Evolutionary conservation across 2,329 filamentous ascomycete genomes (phyloP).

Genomic region (Alternaria brassicae): DNA sequence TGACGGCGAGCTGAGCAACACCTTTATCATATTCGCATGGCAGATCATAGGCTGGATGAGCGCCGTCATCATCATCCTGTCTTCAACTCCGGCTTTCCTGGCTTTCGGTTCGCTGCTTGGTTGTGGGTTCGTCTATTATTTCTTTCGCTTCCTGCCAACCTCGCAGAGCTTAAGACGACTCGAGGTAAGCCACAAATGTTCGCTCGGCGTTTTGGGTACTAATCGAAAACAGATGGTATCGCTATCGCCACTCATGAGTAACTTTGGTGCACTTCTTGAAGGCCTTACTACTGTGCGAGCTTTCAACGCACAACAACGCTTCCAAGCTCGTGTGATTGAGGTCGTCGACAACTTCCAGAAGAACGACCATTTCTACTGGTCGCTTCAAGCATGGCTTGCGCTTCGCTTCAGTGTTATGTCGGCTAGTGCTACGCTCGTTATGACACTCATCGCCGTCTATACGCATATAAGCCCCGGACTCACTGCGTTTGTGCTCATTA

Average conservation of each 20-base stretch:
- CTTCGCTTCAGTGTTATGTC: conserved; percentile 79
- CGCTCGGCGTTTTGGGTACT: conserved; percentile 1
- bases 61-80: conserved; percentile 78
- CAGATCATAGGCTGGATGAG: conserved; percentile 74
- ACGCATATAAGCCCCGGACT: conserved; percentile 78
- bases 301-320: conserved; percentile 78
- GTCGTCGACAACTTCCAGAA: conserved; percentile 90
- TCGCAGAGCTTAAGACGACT: conserved; percentile 83
- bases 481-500: conserved; percentile 82
- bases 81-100: conserved; percentile 79
- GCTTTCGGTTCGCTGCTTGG: conserved; percentile 74
- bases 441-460: conserved; percentile 77
- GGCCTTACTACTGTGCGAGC: conserved; percentile 87
- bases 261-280: conserved; percentile 86
- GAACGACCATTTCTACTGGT: conserved; percentile 96
- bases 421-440: conserved; percentile 72
- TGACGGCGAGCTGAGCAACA: conserved; percentile 81
- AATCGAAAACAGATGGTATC: conserved; percentile 70
- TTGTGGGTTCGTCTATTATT: conserved; percentile 73
- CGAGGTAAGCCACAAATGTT: conserved; percentile 56
- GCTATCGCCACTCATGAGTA: conserved; percentile 85
- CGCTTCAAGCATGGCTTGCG: conserved; percentile 82
- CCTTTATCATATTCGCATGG: conserved; percentile 75
- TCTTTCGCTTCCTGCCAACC: conserved; percentile 78
- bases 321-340: conserved; percentile 78